Evolutionary conservation across 139 green algal species (phyloP).

Genomic region (Asterochloris sp.): DNA sequence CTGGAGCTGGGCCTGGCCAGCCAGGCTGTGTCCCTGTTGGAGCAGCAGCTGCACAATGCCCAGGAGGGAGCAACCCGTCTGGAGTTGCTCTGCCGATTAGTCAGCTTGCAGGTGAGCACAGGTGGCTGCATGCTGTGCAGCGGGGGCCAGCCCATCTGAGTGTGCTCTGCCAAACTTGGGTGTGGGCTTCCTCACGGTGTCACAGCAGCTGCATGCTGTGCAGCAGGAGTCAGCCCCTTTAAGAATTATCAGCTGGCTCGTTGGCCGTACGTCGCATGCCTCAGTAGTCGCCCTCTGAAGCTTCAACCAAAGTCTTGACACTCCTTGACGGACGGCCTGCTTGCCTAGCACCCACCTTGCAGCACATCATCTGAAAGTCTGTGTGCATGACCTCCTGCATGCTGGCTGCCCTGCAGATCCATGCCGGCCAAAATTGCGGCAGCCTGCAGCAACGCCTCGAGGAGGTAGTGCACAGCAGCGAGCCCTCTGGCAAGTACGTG

Average conservation of each 20-base stretch:
- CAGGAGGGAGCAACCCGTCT: slow-evolving; percentile 12
- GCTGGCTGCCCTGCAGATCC: too few species aligned
- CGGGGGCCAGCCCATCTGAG: background rate
- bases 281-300: too few species aligned
- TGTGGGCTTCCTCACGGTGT: background rate
- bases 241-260: too few species aligned
- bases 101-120: slow-evolving; percentile 37
- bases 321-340: too few species aligned
- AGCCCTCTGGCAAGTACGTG: too few species aligned
- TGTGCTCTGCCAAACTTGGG: background rate
- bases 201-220: background rate
- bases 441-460: too few species aligned
- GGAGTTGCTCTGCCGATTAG: slow-evolving; percentile 43
- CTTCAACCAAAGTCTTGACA: background rate
- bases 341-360: too few species aligned
- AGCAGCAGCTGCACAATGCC: slow-evolving; percentile 1
- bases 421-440: too few species aligned
- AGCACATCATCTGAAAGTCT: too few species aligned
- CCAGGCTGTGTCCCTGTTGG: slow-evolving; percentile 34
- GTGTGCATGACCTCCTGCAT: too few species aligned
- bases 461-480: too few species aligned
- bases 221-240: background rate
- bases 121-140: background rate
- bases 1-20: background rate
- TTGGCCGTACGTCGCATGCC: background rate